Evolutionary conservation across 139 green algal species (phyloP), one percentile per base, ranked within the genome.

Genomic region (Raphidocelis subcapitata): DNA sequence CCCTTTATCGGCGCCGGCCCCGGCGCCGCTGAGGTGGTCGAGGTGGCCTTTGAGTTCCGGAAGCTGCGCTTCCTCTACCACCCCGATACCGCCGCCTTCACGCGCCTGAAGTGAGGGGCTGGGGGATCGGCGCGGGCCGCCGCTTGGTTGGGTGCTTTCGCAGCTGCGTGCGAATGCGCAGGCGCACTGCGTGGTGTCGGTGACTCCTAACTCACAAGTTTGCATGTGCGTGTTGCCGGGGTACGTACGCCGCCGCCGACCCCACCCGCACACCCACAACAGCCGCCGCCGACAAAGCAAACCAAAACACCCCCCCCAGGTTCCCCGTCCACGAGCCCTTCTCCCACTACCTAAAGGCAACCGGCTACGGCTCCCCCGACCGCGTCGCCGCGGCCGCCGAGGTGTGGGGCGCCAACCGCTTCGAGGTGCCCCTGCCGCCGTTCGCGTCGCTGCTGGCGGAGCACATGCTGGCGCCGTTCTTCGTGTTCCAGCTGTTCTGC

Each of bases 401-500:
- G 41, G 66, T 67, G 41, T 95, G 88, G 86, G 90, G 90, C 18
- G 67, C 79, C 29, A 95, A 95, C 73, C 73, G 74, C 18, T 91
- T 94, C 65, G 81, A 86, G 47, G 82, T 97, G 47, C 91, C 93
- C 0, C 65, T 97, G 55, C 93, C 93, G 0, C 26, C 74, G 0
- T 97, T 97, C 73, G 49, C 29, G 0, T 72, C 82, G 15, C 78
- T 98, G 59, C 84, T 98, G 10, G 83, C 86, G 79, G 91, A 98
- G 69, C 95, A 99, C 82, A 87, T 98, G 70, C 61, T 97, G 62
- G 96, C 93, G 52, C 95, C 95, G 1, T 99, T 99, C 86, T 99
- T 99, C 72, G 86, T 94, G 61, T 99, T 95, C 80, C 94, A 98
- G 85, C 88, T 96, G 32, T 98, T 98, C 66, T 99, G 95, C 72